Base-by-base conservation (phyloP, 2,329 filamentous ascomycete species). In the Talaromyces verruculosus region DNA sequence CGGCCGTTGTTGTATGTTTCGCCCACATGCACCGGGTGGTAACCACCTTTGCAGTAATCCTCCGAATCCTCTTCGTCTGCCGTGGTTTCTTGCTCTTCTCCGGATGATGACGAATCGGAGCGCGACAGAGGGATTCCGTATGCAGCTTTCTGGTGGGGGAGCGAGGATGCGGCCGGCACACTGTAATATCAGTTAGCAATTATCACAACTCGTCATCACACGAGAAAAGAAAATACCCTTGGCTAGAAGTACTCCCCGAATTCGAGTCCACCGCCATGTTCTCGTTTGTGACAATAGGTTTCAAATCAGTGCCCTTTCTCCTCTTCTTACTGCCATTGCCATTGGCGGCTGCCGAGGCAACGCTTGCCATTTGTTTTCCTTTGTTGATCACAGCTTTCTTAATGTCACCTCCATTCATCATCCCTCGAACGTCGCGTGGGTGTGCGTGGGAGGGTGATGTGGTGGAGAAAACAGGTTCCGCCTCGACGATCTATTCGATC, bases 1-100 rank as follows among this genome's bases (percentile, higher is more conserved):
- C 92, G 94, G 72, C 92, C 93, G 78, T 98, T 92, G 79, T 98
- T 98, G 86, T 97, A 98, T 75, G 93, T 91, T 82, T 99, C 95
- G 73, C 95, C 95, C 67, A 98, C 90, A 73, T 88, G 86, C 60
- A 99, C 95, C 2, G 95, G 95, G 77, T 99, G 95, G 80, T 98
- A 99, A 68, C 95, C 95, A 74, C 95, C 95, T 82, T 98, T 98
- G 87, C 94, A 97, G 83, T 99, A 99, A 80, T 99, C 95, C 81
- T 98, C 94, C 58, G 92, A 97, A 80, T 99, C 95, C 81, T 99
- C 95, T 82, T 99, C 95, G 77, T 98, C 95, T 75, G 93, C 94
- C 45, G 94, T 96, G 77, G 95, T 93, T 74, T 97, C 93, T 79
- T 90, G 88, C 72, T 87, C 85, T 77, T 97, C 93, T 80, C 94